phyloP scores from a whole-genome alignment of 1,284 basidiomycete genomes.

The Wallemia hederae region DNA sequence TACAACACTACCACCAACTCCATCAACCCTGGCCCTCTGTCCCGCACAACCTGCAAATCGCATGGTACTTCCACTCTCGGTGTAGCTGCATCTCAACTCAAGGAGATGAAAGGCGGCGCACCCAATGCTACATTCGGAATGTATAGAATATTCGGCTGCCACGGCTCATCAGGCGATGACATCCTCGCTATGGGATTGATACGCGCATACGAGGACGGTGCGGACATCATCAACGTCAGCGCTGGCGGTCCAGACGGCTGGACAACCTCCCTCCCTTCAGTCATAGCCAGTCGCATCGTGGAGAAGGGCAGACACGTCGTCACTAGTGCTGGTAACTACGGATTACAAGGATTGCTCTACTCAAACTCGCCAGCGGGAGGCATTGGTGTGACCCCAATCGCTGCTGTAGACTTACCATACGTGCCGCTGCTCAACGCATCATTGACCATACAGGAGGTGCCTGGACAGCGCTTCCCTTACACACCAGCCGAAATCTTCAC shows the following conservation, averaged over 20 bases:
- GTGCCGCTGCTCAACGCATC: not conserved
- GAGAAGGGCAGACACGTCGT: slow-evolving; percentile 62
- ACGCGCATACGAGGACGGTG: not conserved
- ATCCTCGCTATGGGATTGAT: not conserved
- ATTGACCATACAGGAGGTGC: not conserved
- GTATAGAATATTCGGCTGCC: not conserved
- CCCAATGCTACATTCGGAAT: not conserved
- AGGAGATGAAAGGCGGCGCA: not conserved
- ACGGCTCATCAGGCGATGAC: not conserved
- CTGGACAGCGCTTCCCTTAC: not conserved
- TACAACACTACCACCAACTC: not conserved
- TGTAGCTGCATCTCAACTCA: not conserved
- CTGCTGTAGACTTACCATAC: not conserved
- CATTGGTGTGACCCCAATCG: not conserved
- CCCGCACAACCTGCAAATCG: not conserved
- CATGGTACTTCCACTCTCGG: not conserved
- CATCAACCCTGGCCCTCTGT: not conserved
- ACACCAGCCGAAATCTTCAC: not conserved
- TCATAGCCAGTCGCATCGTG: slow-evolving; percentile 32
- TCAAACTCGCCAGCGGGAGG: not conserved
- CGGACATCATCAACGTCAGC: not conserved
- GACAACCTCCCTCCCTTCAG: not conserved
- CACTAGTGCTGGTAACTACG: slow-evolving; percentile 28
- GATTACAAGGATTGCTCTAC: not conserved
- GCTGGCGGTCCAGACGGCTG: not conserved